phyloP scores from a whole-genome alignment of 805 yeast species.

The Schwanniomyces sp. region DNA sequence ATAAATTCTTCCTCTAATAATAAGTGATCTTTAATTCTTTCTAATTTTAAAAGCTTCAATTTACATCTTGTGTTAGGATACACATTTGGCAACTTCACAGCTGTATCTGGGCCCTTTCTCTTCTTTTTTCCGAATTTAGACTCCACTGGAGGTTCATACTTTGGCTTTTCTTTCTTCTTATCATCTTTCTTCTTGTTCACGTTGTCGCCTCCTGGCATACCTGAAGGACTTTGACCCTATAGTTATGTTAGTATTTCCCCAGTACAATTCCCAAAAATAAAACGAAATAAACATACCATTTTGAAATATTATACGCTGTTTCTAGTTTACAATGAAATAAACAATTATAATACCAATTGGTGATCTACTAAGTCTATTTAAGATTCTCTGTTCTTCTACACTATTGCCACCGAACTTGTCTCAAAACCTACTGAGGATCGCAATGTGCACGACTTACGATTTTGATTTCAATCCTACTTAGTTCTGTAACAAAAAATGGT shows the following conservation, averaged over 20 bases:
- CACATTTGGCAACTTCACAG: constrained; percentile 79
- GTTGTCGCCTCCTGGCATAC: constrained; percentile 52
- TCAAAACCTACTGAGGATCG: background rate
- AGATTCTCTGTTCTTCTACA: background rate
- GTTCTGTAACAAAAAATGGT: no score
- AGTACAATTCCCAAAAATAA: background rate
- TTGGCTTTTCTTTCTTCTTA: constrained; percentile 81
- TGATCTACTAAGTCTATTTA: background rate
- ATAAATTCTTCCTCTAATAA: constrained; percentile 95
- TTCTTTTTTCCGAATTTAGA: constrained; percentile 90
- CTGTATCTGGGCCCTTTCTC: constrained; percentile 89
- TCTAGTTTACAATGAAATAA: constrained; percentile 4
- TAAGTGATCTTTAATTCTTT: constrained; percentile 94
- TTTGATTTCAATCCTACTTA: background rate
- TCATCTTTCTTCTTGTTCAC: constrained; percentile 55
- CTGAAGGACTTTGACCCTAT: constrained; percentile 57
- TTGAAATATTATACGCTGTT: background rate
- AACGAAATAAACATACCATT: background rate
- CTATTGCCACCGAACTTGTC: background rate
- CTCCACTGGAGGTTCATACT: constrained; percentile 98
- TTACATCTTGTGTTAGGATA: constrained; percentile 93
- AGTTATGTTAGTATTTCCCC: constrained; percentile 7
- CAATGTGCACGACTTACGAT: background rate
- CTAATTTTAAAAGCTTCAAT: constrained; percentile 85
- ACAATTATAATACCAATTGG: constrained; percentile 1